phyloP scores from a whole-genome alignment of 1,284 basidiomycete genomes.

The Heimioporus punctisporus region DNA sequence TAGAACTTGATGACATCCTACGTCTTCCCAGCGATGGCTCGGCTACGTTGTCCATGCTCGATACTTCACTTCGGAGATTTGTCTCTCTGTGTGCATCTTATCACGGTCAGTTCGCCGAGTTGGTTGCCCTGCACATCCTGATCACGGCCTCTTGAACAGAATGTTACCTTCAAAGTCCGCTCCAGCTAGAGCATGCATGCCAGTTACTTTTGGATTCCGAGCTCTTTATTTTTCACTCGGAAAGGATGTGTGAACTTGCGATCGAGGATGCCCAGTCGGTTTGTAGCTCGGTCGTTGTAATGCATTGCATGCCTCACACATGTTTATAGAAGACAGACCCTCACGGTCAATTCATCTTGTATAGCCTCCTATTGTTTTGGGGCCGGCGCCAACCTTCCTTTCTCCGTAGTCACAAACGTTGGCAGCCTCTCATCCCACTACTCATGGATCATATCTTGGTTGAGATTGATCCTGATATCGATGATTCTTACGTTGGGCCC shows the following conservation, averaged over 20 bases:
- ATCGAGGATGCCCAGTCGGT: conserved; percentile 72
- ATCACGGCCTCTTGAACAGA: conserved; percentile 46
- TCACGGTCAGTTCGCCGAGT: conserved; percentile 63
- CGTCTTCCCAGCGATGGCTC: conserved; percentile 58
- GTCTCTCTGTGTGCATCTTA: conserved; percentile 80
- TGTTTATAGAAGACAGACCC: conserved; percentile 80
- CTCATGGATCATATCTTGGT: conserved; percentile 80
- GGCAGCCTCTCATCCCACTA: conserved; percentile 80
- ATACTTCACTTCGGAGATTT: conserved; percentile 78
- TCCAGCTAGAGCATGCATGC: conserved; percentile 85
- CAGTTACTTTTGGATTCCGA: conserved; percentile 78
- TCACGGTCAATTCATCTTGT: conserved; percentile 81
- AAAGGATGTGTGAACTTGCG: conserved; percentile 84
- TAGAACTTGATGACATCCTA: conserved; percentile 88
- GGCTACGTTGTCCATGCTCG: conserved; percentile 73
- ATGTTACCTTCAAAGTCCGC: conserved; percentile 76
- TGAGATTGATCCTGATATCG: conserved; percentile 68
- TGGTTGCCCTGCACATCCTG: conserved; percentile 8
- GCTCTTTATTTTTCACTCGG: conserved; percentile 86
- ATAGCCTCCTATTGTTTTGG: conserved; percentile 76
- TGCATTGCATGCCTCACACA: conserved; percentile 1
- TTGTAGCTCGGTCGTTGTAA: conserved; percentile 26
- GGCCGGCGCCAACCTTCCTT: conserved; percentile 73
- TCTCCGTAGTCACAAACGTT: conserved; percentile 79
- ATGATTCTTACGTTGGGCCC: conserved; percentile 56